These are phyloP conservation scores for Lobulomyces angularis DNA, from an alignment of 192 early-diverging fungal genomes.

Conservation along the genomic window DNA sequence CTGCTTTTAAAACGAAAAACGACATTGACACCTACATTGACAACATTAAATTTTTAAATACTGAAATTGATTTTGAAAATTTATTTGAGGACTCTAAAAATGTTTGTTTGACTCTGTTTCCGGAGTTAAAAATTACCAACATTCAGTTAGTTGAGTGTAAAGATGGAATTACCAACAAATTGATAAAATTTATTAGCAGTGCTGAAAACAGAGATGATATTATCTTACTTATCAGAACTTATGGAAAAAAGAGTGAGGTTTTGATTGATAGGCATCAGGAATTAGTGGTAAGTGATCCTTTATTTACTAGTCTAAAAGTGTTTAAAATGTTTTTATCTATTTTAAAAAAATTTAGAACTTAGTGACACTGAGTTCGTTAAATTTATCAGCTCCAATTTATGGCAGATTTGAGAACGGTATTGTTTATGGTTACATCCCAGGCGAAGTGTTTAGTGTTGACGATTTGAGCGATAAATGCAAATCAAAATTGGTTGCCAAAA, in stretches of 20 bases:
- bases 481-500: constrained; percentile 61
- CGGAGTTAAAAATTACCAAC: constrained; percentile 43
- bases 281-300: constrained; percentile 56
- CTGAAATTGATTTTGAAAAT: no score
- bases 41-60: no score
- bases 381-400: constrained; percentile 39
- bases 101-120: constrained; percentile 43
- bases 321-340: no score
- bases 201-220: no score
- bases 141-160: constrained; percentile 55
- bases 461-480: constrained; percentile 61
- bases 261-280: constrained; percentile 84
- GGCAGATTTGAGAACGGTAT: constrained; percentile 84
- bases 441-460: constrained; percentile 52
- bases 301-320: no score
- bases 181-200: no score
- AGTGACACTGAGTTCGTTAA: not conserved
- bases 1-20: no score
- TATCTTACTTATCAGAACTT: constrained; percentile 80
- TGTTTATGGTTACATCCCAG: constrained; percentile 78
- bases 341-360: no score
- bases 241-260: constrained; percentile 74
- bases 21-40: no score
- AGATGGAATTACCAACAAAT: constrained; percentile 73
- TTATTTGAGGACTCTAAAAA: constrained; percentile 52